Conservation (phyloP, 257 asterid genomes). For the Catharanthus roseus region DNA sequence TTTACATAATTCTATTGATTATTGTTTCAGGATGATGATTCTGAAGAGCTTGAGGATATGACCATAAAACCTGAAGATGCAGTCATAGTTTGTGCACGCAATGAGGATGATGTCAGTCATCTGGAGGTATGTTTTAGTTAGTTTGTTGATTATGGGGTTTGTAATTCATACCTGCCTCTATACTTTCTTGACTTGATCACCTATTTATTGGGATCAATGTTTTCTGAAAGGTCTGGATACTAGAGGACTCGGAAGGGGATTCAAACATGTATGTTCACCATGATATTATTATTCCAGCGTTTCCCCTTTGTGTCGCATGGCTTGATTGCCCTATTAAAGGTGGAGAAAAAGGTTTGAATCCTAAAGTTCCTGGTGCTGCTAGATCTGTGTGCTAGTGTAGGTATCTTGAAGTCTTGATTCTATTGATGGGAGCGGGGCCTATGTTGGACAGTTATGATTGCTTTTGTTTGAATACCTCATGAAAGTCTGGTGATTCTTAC, state of each 20-base stretch:
- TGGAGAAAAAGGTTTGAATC: conserved; percentile 61
- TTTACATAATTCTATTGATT: not conserved
- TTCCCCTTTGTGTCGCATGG: conserved; percentile 97
- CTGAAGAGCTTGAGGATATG: conserved; percentile 71
- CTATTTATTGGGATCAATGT: conserved; percentile 6
- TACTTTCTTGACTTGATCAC: not conserved
- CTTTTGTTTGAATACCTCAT: not conserved
- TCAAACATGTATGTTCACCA: conserved; percentile 77
- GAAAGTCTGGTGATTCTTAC: not conserved
- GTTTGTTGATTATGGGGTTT: conserved; percentile 6
- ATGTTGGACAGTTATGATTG: not conserved
- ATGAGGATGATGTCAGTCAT: conserved; percentile 92
- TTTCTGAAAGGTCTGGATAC: conserved; percentile 63
- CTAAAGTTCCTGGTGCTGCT: not conserved
- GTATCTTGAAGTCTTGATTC: not conserved
- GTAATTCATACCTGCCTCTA: not conserved
- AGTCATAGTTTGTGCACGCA: conserved; percentile 74
- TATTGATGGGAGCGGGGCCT: not conserved
- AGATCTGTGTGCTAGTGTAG: not conserved
- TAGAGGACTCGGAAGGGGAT: conserved; percentile 53
- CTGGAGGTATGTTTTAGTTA: conserved; percentile 59
- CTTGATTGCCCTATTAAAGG: conserved; percentile 80
- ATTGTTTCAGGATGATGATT: conserved; percentile 51
- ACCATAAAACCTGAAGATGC: conserved; percentile 74
- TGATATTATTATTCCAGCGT: conserved; percentile 75